Percentiles rank a stretch among this genome's conserved stretches.
Evolutionary conservation across 768 basidiomycete genomes (phyloP).

Genomic region (Amanita inopinata): DNA sequence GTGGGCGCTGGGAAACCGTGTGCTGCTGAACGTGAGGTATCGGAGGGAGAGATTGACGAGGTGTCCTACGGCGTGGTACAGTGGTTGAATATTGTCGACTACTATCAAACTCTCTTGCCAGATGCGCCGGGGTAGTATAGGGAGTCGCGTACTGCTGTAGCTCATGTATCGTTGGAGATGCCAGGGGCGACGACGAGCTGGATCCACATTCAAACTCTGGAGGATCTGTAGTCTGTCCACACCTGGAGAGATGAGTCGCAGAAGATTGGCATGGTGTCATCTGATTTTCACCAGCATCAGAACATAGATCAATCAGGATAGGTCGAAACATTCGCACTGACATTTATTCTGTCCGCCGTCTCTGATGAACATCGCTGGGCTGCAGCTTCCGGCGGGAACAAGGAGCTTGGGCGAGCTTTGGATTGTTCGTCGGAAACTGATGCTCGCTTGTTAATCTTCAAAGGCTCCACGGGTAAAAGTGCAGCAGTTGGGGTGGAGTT

Average conservation of each 20-base stretch:
- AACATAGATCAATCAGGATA: constrained; percentile 22
- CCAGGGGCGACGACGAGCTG: no score
- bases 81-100: no score
- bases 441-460: constrained; percentile 25
- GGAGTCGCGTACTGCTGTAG: no score
- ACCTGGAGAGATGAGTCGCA: not conserved
- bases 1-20: not conserved
- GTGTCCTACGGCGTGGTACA: constrained; percentile 11
- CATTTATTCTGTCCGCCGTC: constrained; percentile 19
- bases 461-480: constrained; percentile 15
- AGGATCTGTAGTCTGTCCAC: no score
- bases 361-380: constrained; percentile 8
- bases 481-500: not conserved
- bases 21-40: constrained; percentile 3
- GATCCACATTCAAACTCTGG: no score
- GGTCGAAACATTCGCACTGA: no score
- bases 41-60: constrained; percentile 15
- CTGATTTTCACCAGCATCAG: not conserved
- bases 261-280: not conserved
- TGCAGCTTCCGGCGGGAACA: constrained; percentile 2
- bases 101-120: no score
- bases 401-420: constrained; percentile 15
- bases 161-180: no score
- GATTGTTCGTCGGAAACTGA: constrained; percentile 7
- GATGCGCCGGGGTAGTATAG: no score